These are phyloP conservation scores for Syzygium malaccense DNA, from an alignment of 441 rosid species.

Conservation along the genomic window DNA sequence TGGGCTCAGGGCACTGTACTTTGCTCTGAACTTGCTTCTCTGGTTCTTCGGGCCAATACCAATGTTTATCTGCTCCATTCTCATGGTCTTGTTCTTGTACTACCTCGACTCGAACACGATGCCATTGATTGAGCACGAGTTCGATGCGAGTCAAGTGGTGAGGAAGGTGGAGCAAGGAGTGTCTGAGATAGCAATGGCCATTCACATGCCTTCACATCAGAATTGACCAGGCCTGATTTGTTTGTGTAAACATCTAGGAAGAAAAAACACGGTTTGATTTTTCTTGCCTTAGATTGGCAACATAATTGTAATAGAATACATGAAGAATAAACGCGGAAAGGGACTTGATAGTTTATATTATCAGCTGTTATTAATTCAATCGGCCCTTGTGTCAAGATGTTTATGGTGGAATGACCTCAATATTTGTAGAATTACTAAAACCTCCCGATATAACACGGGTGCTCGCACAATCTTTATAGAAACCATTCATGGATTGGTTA, in stretches of 20 bases:
- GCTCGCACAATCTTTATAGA: background rate
- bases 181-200: constrained; percentile 2
- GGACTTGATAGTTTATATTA: background rate
- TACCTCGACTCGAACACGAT: constrained; percentile 2
- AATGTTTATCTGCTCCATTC: constrained; percentile 2
- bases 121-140: constrained; percentile 4
- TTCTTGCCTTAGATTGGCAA: background rate
- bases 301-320: background rate
- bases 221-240: background rate
- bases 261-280: background rate
- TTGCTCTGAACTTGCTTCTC: constrained; percentile 8
- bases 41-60: constrained; percentile 18
- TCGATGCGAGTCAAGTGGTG: background rate
- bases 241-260: background rate
- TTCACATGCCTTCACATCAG: background rate
- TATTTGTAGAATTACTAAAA: background rate
- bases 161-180: constrained; percentile 5
- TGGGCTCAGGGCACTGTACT: constrained; percentile 14
- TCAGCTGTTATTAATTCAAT: background rate
- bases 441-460: background rate
- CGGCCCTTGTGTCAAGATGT: background rate
- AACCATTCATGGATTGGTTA: background rate
- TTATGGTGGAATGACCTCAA: background rate
- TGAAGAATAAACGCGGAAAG: background rate
- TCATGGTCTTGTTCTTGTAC: constrained; percentile 2